Evolutionary conservation across 352 stramenopile species (phyloP), one percentile per base, ranked within the genome.

Genomic region (Lagenidium sp.): DNA sequence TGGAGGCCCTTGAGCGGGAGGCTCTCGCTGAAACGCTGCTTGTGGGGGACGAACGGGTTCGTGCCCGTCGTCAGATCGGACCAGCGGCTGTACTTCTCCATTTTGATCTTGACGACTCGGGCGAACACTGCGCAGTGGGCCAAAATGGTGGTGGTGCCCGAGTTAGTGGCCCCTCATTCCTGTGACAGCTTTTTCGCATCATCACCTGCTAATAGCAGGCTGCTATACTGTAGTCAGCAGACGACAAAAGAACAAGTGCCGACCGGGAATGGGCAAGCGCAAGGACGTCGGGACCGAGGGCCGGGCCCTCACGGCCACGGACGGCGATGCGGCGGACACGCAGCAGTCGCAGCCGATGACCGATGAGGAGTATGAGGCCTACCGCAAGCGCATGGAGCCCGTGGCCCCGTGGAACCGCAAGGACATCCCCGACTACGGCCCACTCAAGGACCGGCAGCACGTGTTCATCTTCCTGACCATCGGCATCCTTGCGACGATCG

Each of bases 51-150:
- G 61, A 93, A 93, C 50, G 80, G 80, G 57, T 93, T 93, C 50
- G 88, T 83, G 22, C 80, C 80, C 47, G 80, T 93, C 47, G 70
- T 82, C 57, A 90, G 64, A 38, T 93, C 80, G 53, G 76, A 70
- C 80, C 80, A 93, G 28, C 80, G 72, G 42, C 62, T 87, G 63
- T 83, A 93, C 58, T 93, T 93, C 57, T 93, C 80, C 80, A 92
- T 92, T 6, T 16, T 43, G 6, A 31, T 8, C 28, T n/a, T n/a
- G n/a, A n/a, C n/a, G n/a, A n/a, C n/a, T n/a, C n/a, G n/a, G n/a
- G n/a, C n/a, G n/a, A n/a, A n/a, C n/a, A n/a, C n/a, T n/a, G n/a
- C n/a, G n/a, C n/a, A n/a, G n/a, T n/a, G n/a, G n/a, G n/a, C n/a
- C n/a, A n/a, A n/a, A n/a, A n/a, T n/a, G n/a, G n/a, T n/a, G n/a